Percentiles rank a stretch among this genome's conserved stretches.
Conservation (phyloP, 2,329 filamentous ascomycete species). For the Bipolaris gigantea region DNA sequence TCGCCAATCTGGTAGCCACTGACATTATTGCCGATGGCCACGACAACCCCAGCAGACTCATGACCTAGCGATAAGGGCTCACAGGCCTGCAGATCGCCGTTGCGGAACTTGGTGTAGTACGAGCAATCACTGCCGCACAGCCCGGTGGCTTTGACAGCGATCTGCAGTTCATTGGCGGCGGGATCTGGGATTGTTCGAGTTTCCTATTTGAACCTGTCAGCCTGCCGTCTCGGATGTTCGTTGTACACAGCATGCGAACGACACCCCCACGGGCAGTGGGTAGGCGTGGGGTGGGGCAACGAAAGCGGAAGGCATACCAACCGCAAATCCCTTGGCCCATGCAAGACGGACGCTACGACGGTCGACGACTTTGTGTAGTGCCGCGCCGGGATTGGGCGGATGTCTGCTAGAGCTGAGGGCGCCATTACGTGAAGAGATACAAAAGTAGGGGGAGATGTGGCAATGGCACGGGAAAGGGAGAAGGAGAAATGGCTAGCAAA, state of each 20-base stretch:
- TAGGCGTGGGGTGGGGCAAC: slow-evolving; percentile 38
- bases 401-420: slow-evolving; percentile 45
- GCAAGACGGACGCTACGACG: slow-evolving; percentile 47
- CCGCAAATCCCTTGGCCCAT: slow-evolving; percentile 49
- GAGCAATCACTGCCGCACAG: slow-evolving; percentile 72
- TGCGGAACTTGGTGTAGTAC: slow-evolving; percentile 73
- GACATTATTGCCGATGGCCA: slow-evolving; percentile 44
- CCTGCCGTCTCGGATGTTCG: slow-evolving; percentile 12
- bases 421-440: slow-evolving; percentile 44
- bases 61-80: slow-evolving; percentile 62
- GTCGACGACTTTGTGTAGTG: slow-evolving; percentile 43
- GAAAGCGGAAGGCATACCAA: slow-evolving; percentile 44
- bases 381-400: slow-evolving; percentile 45
- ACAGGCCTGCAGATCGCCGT: slow-evolving; percentile 68
- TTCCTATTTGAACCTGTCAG: slow-evolving; percentile 51
- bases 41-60: slow-evolving; percentile 47
- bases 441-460: slow-evolving; percentile 20
- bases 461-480: slow-evolving; percentile 27
- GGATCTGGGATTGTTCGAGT: slow-evolving; percentile 59
- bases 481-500: slow-evolving; percentile 32
- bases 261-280: slow-evolving; percentile 37
- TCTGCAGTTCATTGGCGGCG: slow-evolving; percentile 61
- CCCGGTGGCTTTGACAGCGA: slow-evolving; percentile 66
- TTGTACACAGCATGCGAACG: slow-evolving; percentile 24
- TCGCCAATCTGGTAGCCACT: slow-evolving; percentile 46